Evolutionary conservation across 108 stramenopile genomes (phyloP).

Genomic region (Cyclotella cryptica): DNA sequence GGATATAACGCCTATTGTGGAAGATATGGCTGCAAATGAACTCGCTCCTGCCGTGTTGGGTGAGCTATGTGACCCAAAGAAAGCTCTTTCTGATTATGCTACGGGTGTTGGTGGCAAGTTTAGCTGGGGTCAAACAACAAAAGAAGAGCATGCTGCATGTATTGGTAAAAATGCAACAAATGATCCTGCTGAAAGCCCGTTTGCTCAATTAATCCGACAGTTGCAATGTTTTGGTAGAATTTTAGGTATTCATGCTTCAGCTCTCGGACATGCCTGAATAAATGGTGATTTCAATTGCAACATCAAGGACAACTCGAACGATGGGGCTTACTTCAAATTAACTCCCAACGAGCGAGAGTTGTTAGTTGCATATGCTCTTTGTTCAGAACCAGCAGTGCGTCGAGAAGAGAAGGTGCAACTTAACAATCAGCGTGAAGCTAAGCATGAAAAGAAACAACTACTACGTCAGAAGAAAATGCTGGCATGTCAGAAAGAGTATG

Average conservation of each 20-base stretch:
- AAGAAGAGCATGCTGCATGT: too few relatives aligned
- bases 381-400: not conserved
- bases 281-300: too few relatives aligned
- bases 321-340: not conserved
- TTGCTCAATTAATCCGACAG: too few relatives aligned
- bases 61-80: not conserved
- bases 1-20: not conserved
- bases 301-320: not conserved
- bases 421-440: not conserved
- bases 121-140: too few relatives aligned
- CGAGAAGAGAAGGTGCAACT: not conserved
- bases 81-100: too few relatives aligned
- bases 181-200: too few relatives aligned
- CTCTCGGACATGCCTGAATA: too few relatives aligned
- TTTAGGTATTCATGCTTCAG: too few relatives aligned
- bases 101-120: too few relatives aligned
- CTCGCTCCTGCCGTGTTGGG: not conserved
- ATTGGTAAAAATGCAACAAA: too few relatives aligned
- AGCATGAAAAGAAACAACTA: not conserved
- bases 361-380: not conserved
- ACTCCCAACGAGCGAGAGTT: constrained; percentile 1
- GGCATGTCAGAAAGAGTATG: not conserved
- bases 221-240: too few relatives aligned
- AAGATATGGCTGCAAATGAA: not conserved
- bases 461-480: not conserved